phyloP scores from a whole-genome alignment of 208 protist species.

The Naegleria gruberi region DNA sequence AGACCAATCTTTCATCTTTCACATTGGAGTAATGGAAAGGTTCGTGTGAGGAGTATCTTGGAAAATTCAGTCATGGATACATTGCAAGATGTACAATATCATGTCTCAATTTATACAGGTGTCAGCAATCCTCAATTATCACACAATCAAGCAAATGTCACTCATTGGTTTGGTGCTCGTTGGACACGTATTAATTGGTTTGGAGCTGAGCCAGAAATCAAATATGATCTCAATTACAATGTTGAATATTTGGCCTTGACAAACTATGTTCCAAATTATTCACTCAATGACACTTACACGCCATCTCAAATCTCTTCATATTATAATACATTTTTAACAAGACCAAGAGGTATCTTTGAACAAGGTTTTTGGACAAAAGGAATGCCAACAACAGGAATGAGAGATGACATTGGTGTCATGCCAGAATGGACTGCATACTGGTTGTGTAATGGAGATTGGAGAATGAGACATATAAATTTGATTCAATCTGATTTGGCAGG shows the following conservation, averaged over 20 bases:
- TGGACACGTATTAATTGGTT: neutral
- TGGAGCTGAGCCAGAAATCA: neutral
- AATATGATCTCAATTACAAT: neutral
- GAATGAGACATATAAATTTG: neutral
- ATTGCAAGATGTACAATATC: neutral
- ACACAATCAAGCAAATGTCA: neutral
- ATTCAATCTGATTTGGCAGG: neutral
- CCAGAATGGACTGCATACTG: neutral
- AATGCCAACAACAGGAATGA: neutral
- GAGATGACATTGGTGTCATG: neutral
- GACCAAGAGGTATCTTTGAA: neutral
- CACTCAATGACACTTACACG: neutral
- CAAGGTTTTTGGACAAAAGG: neutral
- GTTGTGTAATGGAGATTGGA: neutral
- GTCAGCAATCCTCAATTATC: neutral
- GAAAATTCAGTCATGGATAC: neutral
- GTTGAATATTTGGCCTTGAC: neutral
- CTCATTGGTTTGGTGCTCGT: neutral
- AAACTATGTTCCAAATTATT: neutral
- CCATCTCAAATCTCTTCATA: neutral
- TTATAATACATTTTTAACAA: neutral
- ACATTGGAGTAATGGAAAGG: no score
- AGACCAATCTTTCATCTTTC: neutral
- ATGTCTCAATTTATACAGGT: neutral
- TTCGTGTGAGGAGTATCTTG: neutral